A percentile compares a stretch with the other conserved stretches of the same genome.
Evolutionary conservation across 169 alveolate species (phyloP).

Genomic region (Plasmodium chabaudi): DNA sequence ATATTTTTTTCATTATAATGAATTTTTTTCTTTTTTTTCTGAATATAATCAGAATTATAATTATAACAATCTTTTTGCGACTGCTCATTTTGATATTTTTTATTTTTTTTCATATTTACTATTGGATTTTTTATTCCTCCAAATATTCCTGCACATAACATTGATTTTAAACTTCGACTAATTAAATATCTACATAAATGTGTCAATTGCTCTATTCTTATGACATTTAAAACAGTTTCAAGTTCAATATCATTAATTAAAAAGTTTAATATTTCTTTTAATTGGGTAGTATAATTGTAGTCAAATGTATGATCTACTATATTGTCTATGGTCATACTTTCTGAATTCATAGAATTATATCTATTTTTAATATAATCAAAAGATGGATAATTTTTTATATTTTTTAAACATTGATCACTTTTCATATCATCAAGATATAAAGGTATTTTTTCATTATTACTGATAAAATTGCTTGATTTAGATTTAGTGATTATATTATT

Average conservation of each 20-base stretch:
- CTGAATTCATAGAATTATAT: conserved; percentile 7
- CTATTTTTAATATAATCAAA: conserved; percentile 29
- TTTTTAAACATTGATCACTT: conserved; percentile 1
- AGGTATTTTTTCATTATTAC: conserved; percentile 18
- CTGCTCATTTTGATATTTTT: conserved; percentile 13
- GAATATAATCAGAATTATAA: conserved; percentile 55
- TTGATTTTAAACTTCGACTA: conserved; percentile 79
- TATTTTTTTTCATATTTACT: conserved; percentile 37
- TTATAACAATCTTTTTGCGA: conserved; percentile 49
- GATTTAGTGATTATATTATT: neutral
- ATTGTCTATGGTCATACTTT: conserved; percentile 9
- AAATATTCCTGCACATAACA: conserved; percentile 82
- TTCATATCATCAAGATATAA: conserved; percentile 35
- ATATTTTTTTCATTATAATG: conserved; percentile 25
- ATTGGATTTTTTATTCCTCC: conserved; percentile 75
- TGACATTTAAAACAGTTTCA: conserved; percentile 70
- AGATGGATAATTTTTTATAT: conserved; percentile 34
- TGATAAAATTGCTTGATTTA: conserved; percentile 18
- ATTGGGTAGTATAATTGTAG: conserved; percentile 33
- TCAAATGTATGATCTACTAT: conserved; percentile 60
- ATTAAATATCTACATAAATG: conserved; percentile 76
- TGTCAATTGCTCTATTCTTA: conserved; percentile 80
- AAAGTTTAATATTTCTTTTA: conserved; percentile 74
- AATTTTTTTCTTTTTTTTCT: conserved; percentile 47
- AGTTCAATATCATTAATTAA: conserved; percentile 75